A percentile compares a stretch with the other conserved stretches of the same genome.
These are phyloP conservation scores for Oryza rufipogon DNA, from an alignment of 176 grass and related monocot species.

Conservation along the genomic window DNA sequence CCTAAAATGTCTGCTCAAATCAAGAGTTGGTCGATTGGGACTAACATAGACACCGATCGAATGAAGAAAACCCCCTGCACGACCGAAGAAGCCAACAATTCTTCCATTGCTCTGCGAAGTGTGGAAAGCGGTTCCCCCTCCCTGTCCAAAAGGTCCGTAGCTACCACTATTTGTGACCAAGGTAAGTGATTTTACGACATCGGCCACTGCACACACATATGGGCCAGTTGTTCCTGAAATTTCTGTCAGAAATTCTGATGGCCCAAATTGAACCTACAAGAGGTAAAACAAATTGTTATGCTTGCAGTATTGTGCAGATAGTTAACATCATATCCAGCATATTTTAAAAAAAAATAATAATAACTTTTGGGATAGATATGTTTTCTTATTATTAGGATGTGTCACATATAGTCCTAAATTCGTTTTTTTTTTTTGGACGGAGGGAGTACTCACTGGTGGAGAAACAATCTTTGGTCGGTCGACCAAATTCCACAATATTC, in stretches of 20 bases:
- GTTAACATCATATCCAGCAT: no score
- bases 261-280: not conserved
- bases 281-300: not conserved
- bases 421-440: no score
- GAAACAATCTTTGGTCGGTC: no score
- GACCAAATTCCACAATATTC: no score
- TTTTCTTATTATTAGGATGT: no score
- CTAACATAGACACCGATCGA: not conserved
- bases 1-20: no score
- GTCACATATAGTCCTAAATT: no score
- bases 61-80: not conserved
- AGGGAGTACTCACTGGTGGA: no score
- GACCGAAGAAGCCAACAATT: not conserved
- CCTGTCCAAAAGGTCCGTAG: not conserved
- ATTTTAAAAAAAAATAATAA: no score
- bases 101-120: not conserved
- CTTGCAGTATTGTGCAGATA: no score
- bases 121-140: not conserved
- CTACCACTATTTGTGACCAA: not conserved
- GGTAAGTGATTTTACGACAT: not conserved
- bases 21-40: not conserved
- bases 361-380: no score
- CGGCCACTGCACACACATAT: not conserved
- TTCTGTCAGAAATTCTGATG: not conserved
- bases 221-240: not conserved